Evolutionary conservation across 2,329 filamentous ascomycete genomes (phyloP), one percentile per base, ranked within the genome.

Genomic region (Colletotrichum trifolii): DNA sequence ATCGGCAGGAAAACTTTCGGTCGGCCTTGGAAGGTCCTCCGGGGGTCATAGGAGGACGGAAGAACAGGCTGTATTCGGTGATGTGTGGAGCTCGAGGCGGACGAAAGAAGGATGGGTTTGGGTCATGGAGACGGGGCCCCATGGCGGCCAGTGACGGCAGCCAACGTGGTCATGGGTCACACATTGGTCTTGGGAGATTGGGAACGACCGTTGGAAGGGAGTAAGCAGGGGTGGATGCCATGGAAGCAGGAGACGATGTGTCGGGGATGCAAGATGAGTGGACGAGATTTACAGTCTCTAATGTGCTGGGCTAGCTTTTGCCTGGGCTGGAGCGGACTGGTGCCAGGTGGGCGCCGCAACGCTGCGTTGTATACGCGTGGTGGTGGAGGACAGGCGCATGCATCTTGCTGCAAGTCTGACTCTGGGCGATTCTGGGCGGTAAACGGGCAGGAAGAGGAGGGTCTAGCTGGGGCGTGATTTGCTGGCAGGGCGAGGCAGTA

Each of bases 161-260:
- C 62, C 55, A 67, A 67, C 62, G 62, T 67, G 61, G 65, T 67
- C 56, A 61, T 61, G 60, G 61, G 61, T 66, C 65, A 52, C 65
- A 60, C 65, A 66, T 57, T 54, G 64, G 54, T 49, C 54, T 54
- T 54, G 50, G 49, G 60, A 66, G 60, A 66, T 66, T 64, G 49
- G 38, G 64, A 66, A 66, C 64, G 54, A 66, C 64, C 60, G 64
- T 66, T 65, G 59, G 64, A 66, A 54, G 39, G 64, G 64, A 39
- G 42, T 60, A 47, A 10, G 60, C 64, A 50, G 48, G 60, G 13
- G 56, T 33, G 17, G 25, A 38, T 59, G 49, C 48, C 54, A 45
- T 54, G 54, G 54, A 42, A 47, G 59, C 34, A 49, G 63, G 36
- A 10, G n/a, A 8, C 12, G 13, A 36, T 11, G 15, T 46, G 50